Evolutionary conservation across 2,329 filamentous ascomycete species (phyloP).

Genomic region (Fusarium miscanthi): DNA sequence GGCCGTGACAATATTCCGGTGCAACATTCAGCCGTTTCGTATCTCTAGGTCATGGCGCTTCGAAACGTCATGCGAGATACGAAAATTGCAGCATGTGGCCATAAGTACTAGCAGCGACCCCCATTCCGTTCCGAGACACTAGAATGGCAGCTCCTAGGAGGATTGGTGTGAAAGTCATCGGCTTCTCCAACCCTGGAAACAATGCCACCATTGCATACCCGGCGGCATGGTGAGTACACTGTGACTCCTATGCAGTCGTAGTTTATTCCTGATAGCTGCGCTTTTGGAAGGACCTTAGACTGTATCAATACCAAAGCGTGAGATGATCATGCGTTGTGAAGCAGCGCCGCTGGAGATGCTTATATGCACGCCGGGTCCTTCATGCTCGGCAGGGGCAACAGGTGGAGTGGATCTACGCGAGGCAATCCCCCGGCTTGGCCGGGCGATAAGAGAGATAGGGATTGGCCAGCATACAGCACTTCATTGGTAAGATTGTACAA

Average conservation of each 20-base stretch:
- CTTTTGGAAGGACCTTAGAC: neutral
- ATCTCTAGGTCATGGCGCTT: neutral
- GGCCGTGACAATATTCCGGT: fast-evolving
- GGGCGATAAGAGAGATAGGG: neutral
- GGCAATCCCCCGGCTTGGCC: neutral
- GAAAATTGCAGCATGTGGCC: neutral
- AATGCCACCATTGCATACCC: neutral
- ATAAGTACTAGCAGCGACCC: neutral
- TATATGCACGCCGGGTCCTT: neutral
- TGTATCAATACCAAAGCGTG: neutral
- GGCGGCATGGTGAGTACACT: too few relatives aligned
- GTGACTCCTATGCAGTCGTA: neutral
- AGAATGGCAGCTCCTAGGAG: neutral
- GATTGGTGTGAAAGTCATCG: neutral
- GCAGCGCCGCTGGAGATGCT: neutral
- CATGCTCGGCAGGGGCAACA: neutral
- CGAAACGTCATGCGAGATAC: neutral
- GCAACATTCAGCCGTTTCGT: neutral
- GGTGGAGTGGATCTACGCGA: neutral
- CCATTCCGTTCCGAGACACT: neutral
- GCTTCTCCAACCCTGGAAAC: neutral
- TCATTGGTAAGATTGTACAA: too few relatives aligned
- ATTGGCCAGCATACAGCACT: neutral
- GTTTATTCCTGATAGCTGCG: neutral
- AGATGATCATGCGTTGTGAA: too few relatives aligned